phyloP scores from a whole-genome alignment of 352 stramenopile species.

The Pythium myriotylum region DNA sequence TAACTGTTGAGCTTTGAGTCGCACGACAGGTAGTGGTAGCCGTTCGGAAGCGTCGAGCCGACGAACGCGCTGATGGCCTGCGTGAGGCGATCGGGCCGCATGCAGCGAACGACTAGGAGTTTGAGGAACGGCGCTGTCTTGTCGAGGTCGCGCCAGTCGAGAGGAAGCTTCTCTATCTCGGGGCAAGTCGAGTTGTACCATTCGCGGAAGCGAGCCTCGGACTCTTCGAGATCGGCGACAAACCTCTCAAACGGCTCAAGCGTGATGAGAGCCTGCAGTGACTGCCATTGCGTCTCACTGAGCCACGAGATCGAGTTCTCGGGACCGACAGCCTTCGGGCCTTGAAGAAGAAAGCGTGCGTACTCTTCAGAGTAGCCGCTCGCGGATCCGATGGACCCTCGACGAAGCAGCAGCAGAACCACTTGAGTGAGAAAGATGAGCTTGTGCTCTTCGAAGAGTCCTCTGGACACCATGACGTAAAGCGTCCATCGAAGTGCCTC shows the following conservation, averaged over 20 bases:
- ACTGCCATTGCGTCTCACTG: slow-evolving; percentile 84
- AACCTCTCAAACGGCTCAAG: slow-evolving; percentile 89
- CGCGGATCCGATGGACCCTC: slow-evolving; percentile 48
- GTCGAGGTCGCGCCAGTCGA: slow-evolving; percentile 93
- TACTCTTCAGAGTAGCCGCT: slow-evolving; percentile 80
- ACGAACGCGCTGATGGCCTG: slow-evolving; percentile 96
- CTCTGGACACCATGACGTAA: slow-evolving; percentile 89
- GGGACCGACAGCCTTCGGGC: slow-evolving; percentile 55
- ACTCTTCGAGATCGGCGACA: slow-evolving; percentile 87
- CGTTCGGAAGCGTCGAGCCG: slow-evolving; percentile 65
- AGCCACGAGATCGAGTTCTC: slow-evolving; percentile 88
- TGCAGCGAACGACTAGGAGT: slow-evolving; percentile 93
- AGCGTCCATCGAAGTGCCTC: slow-evolving; percentile 85
- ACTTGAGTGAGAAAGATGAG: slow-evolving; percentile 90
- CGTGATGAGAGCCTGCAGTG: slow-evolving; percentile 70
- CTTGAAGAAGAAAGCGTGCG: slow-evolving; percentile 80
- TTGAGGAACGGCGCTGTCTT: slow-evolving; percentile 90
- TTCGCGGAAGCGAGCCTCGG: slow-evolving; percentile 88
- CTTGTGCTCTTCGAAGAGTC: slow-evolving; percentile 93
- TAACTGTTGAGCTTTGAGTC: slow-evolving; percentile 94
- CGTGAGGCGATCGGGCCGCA: slow-evolving; percentile 94
- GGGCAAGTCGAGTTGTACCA: slow-evolving; percentile 90
- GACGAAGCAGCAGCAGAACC: slow-evolving; percentile 80
- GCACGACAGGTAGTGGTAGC: slow-evolving; percentile 80
- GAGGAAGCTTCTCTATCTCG: slow-evolving; percentile 88